Conservation (phyloP, 768 basidiomycete species). For the Auriculariales sp. region DNA sequence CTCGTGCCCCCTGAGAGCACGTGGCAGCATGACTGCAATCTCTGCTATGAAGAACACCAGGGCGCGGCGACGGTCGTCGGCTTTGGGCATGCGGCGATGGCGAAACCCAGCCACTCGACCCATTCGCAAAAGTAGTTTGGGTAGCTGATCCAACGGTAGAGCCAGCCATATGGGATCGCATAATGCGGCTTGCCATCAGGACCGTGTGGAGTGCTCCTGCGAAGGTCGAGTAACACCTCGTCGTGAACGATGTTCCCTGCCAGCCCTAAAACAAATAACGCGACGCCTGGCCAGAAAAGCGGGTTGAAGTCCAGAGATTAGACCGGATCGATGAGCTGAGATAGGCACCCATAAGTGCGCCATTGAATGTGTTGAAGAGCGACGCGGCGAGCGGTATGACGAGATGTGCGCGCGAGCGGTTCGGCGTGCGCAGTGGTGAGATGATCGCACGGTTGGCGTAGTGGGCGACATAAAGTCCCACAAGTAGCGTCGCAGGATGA, state of each 20-base stretch:
- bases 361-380: constrained; percentile 62
- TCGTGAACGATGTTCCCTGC: constrained; percentile 78
- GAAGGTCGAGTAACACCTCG: constrained; percentile 73
- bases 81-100: constrained; percentile 52
- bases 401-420: constrained; percentile 62
- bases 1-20: constrained; percentile 64
- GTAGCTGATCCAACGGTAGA: constrained; percentile 71
- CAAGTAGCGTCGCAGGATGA: constrained; percentile 35
- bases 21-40: constrained; percentile 62
- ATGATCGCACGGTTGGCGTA: constrained; percentile 75
- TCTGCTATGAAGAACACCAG: constrained; percentile 69
- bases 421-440: constrained; percentile 67
- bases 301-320: constrained; percentile 19
- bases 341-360: constrained; percentile 52
- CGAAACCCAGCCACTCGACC: constrained; percentile 86
- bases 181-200: constrained; percentile 31
- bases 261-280: constrained; percentile 58
- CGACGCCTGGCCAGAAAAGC: constrained; percentile 47
- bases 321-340: constrained; percentile 40
- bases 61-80: constrained; percentile 43
- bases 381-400: constrained; percentile 39
- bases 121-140: constrained; percentile 95
- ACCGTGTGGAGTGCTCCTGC: constrained; percentile 36
- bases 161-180: constrained; percentile 63
- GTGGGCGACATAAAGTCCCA: constrained; percentile 50